Base-by-base conservation (phyloP, 2,329 filamentous ascomycete species). In the Ophiostoma sp. region DNA sequence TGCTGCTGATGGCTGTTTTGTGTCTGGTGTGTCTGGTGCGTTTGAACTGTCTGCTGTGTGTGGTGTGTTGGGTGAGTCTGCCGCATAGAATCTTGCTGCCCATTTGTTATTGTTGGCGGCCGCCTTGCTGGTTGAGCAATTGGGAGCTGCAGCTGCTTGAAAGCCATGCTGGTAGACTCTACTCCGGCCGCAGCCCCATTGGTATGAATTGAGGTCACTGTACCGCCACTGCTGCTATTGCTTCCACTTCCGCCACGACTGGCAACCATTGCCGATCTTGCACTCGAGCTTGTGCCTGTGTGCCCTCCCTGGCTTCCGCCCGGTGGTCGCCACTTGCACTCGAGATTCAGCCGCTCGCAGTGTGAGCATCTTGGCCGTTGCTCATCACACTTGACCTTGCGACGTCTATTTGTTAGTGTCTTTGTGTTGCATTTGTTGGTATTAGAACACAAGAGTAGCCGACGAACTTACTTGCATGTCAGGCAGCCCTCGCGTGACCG, bases 361-460 rank as follows among this genome's bases (percentile, higher is more conserved):
- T 85, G 84, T 68, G 79, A 81, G 75, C 85, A 86, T 23, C 81
- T 76, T 7, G 84, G 84, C 71, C 82, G 80, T 72, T 81, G 80
- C 77, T 86, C 84, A 73, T 85, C 83, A 75, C 84, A 86, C 70
- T 73, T 54, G 73, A 85, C 85, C 77, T 86, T 86, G 72, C 83
- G 80, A 52, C 83, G 82, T 72, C 82, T 83, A 72, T 27, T 52
- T 35, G 27, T 67, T 52, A 44, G 66, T 33, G 5, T 62, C 57
- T 62, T 27, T 62, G n/a, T 33, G 11, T 27, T 27, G 17, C 20
- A 3, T 27, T 23, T 23, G 4, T 4, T 15, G 10, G 20, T 8
- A 6, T 7, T 20, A 4, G 44, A 10, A 20, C 52, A 57, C 23
- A 27, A 4, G 11, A 13, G 23, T 27, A 27, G 23, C 52, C 23